Conservation (phyloP, 805 yeast genomes). For the Jamesozyma lodderae region DNA sequence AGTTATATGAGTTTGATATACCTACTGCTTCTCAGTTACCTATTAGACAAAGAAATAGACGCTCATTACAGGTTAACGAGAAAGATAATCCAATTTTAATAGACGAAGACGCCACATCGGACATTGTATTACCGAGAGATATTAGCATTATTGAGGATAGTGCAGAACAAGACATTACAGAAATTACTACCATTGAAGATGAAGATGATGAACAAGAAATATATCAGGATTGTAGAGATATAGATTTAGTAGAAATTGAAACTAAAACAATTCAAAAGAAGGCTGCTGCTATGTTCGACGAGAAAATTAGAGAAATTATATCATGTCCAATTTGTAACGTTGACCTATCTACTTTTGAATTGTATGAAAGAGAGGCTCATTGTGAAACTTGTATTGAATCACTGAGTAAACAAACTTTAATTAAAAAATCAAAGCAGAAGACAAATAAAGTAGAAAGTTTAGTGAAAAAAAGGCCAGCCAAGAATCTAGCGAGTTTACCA, state of each 20-base stretch:
- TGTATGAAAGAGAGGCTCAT: slow-evolving; percentile 42
- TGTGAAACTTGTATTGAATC: slow-evolving; percentile 41
- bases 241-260: background rate
- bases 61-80: slow-evolving; percentile 10
- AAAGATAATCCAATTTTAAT: slow-evolving; percentile 7
- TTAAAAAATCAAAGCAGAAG: slow-evolving; percentile 1
- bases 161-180: background rate
- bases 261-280: background rate
- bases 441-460: background rate
- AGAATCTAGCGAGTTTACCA: slow-evolving; percentile 36
- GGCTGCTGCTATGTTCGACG: background rate
- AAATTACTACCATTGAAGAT: background rate
- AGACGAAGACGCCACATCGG: too few relatives aligned
- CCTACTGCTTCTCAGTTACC: slow-evolving; percentile 14
- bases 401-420: background rate
- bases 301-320: slow-evolving; percentile 6
- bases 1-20: slow-evolving; percentile 20
- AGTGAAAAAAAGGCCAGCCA: slow-evolving; percentile 1
- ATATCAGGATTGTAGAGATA: background rate
- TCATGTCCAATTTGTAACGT: slow-evolving; percentile 47
- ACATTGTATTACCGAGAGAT: too few relatives aligned
- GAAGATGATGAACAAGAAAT: background rate
- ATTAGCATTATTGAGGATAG: background rate
- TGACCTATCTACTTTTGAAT: slow-evolving; percentile 31
- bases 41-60: slow-evolving; percentile 5